Base-by-base conservation (phyloP, 2,329 filamentous ascomycete genomes). In the Pseudocercospora cruenta region DNA sequence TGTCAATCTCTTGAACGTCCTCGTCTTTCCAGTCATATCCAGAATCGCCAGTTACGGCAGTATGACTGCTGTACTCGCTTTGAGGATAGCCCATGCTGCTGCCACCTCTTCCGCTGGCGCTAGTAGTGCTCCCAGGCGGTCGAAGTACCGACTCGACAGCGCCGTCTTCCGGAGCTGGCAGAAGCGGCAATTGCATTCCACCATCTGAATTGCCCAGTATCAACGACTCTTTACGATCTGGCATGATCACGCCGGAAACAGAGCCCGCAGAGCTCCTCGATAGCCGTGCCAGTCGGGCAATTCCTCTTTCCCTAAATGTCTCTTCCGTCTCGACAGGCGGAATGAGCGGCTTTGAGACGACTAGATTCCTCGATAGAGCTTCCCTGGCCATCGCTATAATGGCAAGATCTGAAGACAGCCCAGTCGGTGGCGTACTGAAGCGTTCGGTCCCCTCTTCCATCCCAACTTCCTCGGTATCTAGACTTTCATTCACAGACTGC, bases 301-400 rank as follows among this genome's bases (percentile, higher is more conserved):
- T 76, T 14, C 73, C 74, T 63, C 70, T 67, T 8, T 71, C 71
- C 9, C 73, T 66, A 24, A 76, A 66, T 1, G 70, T 70, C 55
- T 75, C 73, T 58, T 73, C 70, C 36, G 65, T 74, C 36, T 75
- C 68, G 0, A 71, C 65, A 3, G 73, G 73, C 21, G 69, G 69
- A 5, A 69, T 49, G 4, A 54, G 16, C 1, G 64, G 47, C 28
- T 58, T n/a, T n/a, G 65, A 43, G 16, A 64, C 24, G 4, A 61
- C 36, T 10, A 33, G 39, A 12, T 60, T 45, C 54, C 58, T 66
- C 43, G 45, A 54, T 0, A 72, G 59, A 21, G 73, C 68, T 33
- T 73, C 71, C 62, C 74, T 71, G 4, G 73, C 71, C 36, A 73
- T 67, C 2, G 73, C 62, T 6, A 70, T 73, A 36, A 63, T 73